Base-by-base conservation (phyloP, 2,329 filamentous ascomycete species). In the Beauveria sp. region DNA sequence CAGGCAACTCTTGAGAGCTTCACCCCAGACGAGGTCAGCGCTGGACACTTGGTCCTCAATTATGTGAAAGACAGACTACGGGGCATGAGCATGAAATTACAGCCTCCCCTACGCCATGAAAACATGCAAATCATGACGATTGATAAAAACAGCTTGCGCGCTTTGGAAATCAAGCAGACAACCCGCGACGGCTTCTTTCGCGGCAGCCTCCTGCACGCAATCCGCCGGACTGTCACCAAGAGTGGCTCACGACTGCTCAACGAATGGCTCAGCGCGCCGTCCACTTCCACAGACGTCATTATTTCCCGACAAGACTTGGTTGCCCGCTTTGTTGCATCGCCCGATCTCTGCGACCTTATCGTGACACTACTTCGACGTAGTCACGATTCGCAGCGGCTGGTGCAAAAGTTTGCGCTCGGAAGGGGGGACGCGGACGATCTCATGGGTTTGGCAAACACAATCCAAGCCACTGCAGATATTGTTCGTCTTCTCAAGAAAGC, bases 341-440 rank as follows among this genome's bases (percentile, higher is more conserved):
- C 82, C 22, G 76, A 85, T 46, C 79, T 97, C 6, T 84, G 89
- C 47, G 89, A 96, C 66, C 80, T 84, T 48, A 76, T 96, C 26
- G 77, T 85, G 1, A 71, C 83, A 18, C 78, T 96, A 3, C 79
- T 99, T 2, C 84, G 85, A 64, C 82, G 85, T 26, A 93, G 87
- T 56, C 87, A 91, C 67, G 94, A 99, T 74, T 91, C 91, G 2
- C 88, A 96, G 69, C 89, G 94, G 1, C 79, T 99, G 3, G 86
- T 96, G 2, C 94, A 97, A 69, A 97, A 94, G 70, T 97, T 99
- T 72, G 90, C 93, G 0, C 83, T 97, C 9, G 92, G 93, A 12
- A 85, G 91, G 64, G 94, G 93, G n/a, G 90, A 96, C 68, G 83
- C 93, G 1, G 93, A 97, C 70, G 94, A 97, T 72, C 81, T 99